Evolutionary conservation across 257 asterid genomes (phyloP), one percentile per base, ranked within the genome.

Genomic region (Ballota nigra): DNA sequence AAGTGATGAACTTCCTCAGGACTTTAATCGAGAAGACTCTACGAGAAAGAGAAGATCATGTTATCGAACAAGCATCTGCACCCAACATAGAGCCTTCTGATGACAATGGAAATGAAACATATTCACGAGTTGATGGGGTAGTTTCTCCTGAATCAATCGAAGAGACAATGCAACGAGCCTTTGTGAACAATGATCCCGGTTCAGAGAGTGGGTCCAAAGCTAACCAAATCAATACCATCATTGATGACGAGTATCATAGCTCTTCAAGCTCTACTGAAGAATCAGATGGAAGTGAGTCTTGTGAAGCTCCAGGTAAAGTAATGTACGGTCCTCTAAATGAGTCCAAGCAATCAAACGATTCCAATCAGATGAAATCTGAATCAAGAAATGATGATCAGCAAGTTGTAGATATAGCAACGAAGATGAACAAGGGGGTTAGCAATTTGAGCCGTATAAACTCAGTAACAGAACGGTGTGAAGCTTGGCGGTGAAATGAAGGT

Each of bases 1-100:
- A 90, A 84, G 96, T 92, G 73, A 90, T 92, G 97, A 90, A 92
- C 88, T 90, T 92, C 76, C 89, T 95, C 23, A 89, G 83, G 87
- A 87, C 87, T 4, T 96, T 95, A 6, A 86, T 92, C 18, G 97
- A 89, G 86, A 92, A 88, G 88, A 83, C 88, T 29, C 76, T 95
- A 76, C 85, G 84, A 22, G 96, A 82, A 28, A 89, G 99, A 71
- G 81, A 75, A 66, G 92, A 88, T 72, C 68, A 80, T 57, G 66
- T 83, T 13, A 59, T 85, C 5, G 96, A 88, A 59, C 81, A 86
- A 18, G 73, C 81, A 47, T 63, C 81, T n/a, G 64, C 33, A 4
- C 77, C 84, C 70, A 66, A 73, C 72, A 56, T 52, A 16, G 89
- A 78, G 66, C 89, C 96, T 22, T 86, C 82, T 0, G 95, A 89